Conservation (phyloP, 2,329 filamentous ascomycete genomes). For the Mollisia scopiformis region DNA sequence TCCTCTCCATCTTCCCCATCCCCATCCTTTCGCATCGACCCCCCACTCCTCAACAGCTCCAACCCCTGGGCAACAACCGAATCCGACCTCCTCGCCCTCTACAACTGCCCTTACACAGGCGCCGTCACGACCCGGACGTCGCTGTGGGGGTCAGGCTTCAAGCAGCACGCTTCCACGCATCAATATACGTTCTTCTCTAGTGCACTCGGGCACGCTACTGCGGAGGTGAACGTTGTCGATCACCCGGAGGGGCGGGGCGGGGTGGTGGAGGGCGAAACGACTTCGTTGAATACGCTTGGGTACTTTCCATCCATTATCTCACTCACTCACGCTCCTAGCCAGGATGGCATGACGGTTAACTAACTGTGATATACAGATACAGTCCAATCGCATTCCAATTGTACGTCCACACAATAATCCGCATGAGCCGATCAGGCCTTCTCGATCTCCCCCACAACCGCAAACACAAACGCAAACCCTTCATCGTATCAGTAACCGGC, state of each 20-base stretch:
- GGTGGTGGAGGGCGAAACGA: slow-evolving; percentile 35
- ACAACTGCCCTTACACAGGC: slow-evolving; percentile 64
- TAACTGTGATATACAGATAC: too few relatives aligned
- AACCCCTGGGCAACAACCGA: slow-evolving; percentile 74
- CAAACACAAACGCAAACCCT: slow-evolving; percentile 49
- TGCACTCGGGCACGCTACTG: slow-evolving; percentile 34
- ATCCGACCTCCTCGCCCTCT: slow-evolving; percentile 63
- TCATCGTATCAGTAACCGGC: slow-evolving; percentile 75
- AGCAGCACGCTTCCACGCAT: slow-evolving; percentile 61
- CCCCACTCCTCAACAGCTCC: slow-evolving; percentile 72
- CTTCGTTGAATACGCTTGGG: slow-evolving; percentile 71
- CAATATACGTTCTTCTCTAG: slow-evolving; percentile 69
- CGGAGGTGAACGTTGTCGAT: slow-evolving; percentile 12
- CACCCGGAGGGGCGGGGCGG: slow-evolving; percentile 17
- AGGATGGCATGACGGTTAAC: too few relatives aligned
- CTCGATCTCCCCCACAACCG: neutral
- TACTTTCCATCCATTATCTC: too few relatives aligned
- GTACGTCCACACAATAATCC: slow-evolving; percentile 61
- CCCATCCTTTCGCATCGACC: slow-evolving; percentile 22
- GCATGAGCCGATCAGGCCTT: slow-evolving; percentile 39
- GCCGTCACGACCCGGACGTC: slow-evolving; percentile 77
- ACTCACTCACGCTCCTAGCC: too few relatives aligned
- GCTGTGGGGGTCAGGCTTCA: slow-evolving; percentile 65
- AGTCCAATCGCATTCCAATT: slow-evolving; percentile 62
- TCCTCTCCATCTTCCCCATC: too few relatives aligned